Percentiles rank a stretch among this genome's conserved stretches.
Conservation (phyloP, 129 eudicot species). For the Chrysanthemum lavandulifolium region DNA sequence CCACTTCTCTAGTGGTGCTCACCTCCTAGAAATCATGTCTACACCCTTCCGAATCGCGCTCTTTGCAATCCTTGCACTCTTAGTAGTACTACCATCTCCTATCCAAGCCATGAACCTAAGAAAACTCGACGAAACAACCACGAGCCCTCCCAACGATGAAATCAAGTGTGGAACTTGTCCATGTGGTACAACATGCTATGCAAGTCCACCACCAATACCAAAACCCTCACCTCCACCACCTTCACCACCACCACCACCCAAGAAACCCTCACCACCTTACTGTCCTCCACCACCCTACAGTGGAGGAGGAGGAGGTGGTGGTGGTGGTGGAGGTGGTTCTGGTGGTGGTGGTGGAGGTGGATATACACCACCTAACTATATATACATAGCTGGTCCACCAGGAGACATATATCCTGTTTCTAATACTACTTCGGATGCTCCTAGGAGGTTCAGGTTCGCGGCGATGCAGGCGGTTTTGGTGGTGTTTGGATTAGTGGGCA, state of each 20-base stretch:
- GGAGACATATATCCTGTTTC: constrained; percentile 72
- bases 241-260: constrained; percentile 44
- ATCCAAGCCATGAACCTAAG: constrained; percentile 31
- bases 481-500: constrained; percentile 35
- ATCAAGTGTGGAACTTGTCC: constrained; percentile 82
- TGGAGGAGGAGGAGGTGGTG: constrained; percentile 17
- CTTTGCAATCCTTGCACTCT: constrained; percentile 25
- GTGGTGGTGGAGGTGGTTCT: constrained; percentile 32
- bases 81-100: constrained; percentile 19
- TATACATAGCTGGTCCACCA: constrained; percentile 73
- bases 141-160: constrained; percentile 40
- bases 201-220: constrained; percentile 49
- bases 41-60: constrained; percentile 17
- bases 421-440: constrained; percentile 24
- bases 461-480: constrained; percentile 38
- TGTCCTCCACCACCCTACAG: constrained; percentile 75
- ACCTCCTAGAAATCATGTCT: constrained; percentile 18
- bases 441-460: constrained; percentile 31
- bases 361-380: constrained; percentile 44
- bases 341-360: constrained; percentile 37
- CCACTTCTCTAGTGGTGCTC: not conserved
- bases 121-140: constrained; percentile 44
- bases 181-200: constrained; percentile 57
- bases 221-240: constrained; percentile 44
- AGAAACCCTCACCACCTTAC: constrained; percentile 43